Evolutionary conservation across 2,329 filamentous ascomycete species (phyloP).

Genomic region (Sporothrix variecibatus): DNA sequence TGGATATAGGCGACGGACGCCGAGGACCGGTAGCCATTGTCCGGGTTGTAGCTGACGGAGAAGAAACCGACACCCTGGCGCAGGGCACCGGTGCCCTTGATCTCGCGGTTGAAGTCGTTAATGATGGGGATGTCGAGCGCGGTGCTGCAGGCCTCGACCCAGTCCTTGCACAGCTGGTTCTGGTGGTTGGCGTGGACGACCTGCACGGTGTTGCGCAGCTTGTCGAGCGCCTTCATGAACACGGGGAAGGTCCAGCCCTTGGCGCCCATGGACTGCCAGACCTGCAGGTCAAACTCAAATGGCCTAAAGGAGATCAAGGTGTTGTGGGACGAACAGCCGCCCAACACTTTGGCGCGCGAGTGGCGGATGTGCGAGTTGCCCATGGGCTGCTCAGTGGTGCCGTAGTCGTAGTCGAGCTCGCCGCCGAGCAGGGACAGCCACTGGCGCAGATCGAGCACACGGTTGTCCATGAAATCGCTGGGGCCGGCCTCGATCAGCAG

Average conservation of each 20-base stretch:
- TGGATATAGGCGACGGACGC: constrained; percentile 92
- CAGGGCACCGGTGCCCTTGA: constrained; percentile 70
- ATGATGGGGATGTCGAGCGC: constrained; percentile 80
- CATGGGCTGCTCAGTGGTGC: constrained; percentile 84
- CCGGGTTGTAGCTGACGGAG: constrained; percentile 87
- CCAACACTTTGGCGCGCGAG: constrained; percentile 87
- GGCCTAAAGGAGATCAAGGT: constrained; percentile 91
- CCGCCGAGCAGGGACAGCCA: constrained; percentile 84
- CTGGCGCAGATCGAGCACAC: constrained; percentile 81
- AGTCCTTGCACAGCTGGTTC: constrained; percentile 90
- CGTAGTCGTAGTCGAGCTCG: constrained; percentile 89
- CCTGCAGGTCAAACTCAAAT: constrained; percentile 82
- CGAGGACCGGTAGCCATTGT: constrained; percentile 79
- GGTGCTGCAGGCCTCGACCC: constrained; percentile 77
- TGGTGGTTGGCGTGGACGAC: constrained; percentile 82
- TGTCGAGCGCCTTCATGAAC: constrained; percentile 79
- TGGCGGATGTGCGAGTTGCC: constrained; percentile 89
- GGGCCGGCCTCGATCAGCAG: constrained; percentile 87
- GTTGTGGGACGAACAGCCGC: constrained; percentile 92
- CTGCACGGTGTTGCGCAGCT: constrained; percentile 85
- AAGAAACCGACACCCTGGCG: constrained; percentile 84
- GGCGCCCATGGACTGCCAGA: constrained; percentile 81
- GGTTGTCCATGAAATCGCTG: constrained; percentile 84
- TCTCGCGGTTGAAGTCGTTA: constrained; percentile 84
- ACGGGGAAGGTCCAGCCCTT: constrained; percentile 84